A percentile compares a stretch with the other conserved stretches of the same genome.
phyloP scores from a whole-genome alignment of 83 land plant species.

The Picea abies region DNA sequence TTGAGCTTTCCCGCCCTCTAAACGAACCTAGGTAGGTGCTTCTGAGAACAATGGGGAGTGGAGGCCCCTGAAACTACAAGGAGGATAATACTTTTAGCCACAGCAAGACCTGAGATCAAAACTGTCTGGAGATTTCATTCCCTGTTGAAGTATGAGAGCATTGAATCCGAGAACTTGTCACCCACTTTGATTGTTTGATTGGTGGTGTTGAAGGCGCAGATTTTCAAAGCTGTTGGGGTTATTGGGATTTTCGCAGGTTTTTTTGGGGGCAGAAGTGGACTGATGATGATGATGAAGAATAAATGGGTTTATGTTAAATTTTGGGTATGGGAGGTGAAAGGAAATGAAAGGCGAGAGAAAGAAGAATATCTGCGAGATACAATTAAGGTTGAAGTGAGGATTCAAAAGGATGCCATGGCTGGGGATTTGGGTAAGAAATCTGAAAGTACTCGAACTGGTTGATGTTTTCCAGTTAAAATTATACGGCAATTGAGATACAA shows the following conservation, averaged over 20 bases:
- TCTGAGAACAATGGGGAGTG: slow-evolving; percentile 93
- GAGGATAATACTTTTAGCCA: slow-evolving; percentile 75
- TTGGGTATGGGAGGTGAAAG: background rate
- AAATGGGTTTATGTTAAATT: background rate
- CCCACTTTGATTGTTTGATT: slow-evolving; percentile 75
- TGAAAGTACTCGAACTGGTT: too few species aligned
- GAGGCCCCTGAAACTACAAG: slow-evolving; percentile 97
- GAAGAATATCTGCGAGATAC: background rate
- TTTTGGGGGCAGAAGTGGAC: background rate
- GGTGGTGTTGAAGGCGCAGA: background rate
- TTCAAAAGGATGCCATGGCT: background rate
- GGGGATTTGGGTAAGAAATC: too few species aligned
- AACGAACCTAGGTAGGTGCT: slow-evolving; percentile 92
- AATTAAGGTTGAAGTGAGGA: background rate
- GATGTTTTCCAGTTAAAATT: too few species aligned
- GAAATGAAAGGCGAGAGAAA: background rate
- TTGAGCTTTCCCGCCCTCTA: slow-evolving; percentile 71
- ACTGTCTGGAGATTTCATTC: slow-evolving; percentile 65
- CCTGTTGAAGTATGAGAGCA: slow-evolving; percentile 73
- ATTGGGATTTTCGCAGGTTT: background rate
- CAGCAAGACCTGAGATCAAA: slow-evolving; percentile 60
- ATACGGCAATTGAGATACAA: too few species aligned
- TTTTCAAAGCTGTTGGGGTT: background rate
- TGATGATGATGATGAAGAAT: background rate
- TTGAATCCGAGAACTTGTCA: slow-evolving; percentile 84